A percentile compares a stretch with the other conserved stretches of the same genome.
phyloP scores from a whole-genome alignment of 2,329 filamentous ascomycete genomes.

The Conoideocrella luteorostrata region DNA sequence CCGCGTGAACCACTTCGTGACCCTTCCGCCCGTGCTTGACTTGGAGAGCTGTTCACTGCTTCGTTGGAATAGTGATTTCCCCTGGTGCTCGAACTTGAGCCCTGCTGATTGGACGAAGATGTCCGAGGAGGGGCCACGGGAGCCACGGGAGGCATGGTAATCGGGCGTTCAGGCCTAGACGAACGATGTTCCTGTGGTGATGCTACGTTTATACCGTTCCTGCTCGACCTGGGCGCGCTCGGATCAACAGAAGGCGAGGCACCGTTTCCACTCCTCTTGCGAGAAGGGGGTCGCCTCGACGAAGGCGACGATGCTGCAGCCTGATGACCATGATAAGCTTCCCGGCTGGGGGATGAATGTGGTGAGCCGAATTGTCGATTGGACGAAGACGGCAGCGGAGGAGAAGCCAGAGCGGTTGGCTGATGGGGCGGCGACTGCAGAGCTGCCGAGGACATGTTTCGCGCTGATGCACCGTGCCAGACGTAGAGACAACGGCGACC shows the following conservation, averaged over 20 bases:
- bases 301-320: conserved; percentile 41
- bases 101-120: conserved; percentile 64
- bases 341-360: conserved; percentile 46
- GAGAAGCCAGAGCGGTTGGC: conserved; percentile 42
- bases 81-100: conserved; percentile 35
- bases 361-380: conserved; percentile 46
- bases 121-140: conserved; percentile 64
- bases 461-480: conserved; percentile 13
- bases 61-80: conserved; percentile 40
- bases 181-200: conserved; percentile 38
- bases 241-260: conserved; percentile 27
- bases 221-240: conserved; percentile 41
- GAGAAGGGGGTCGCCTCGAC: conserved; percentile 46
- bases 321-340: conserved; percentile 51
- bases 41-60: conserved; percentile 35
- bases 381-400: conserved; percentile 42
- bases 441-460: conserved; percentile 47
- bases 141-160: conserved; percentile 57
- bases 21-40: conserved; percentile 31
- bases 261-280: conserved; percentile 45
- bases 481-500: conserved; percentile 8
- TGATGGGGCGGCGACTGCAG: conserved; percentile 55
- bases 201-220: conserved; percentile 34
- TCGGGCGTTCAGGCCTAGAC: conserved; percentile 44
- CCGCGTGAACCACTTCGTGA: conserved; percentile 27